Conservation (phyloP, 305 asterid species). For the Withania somnifera region DNA sequence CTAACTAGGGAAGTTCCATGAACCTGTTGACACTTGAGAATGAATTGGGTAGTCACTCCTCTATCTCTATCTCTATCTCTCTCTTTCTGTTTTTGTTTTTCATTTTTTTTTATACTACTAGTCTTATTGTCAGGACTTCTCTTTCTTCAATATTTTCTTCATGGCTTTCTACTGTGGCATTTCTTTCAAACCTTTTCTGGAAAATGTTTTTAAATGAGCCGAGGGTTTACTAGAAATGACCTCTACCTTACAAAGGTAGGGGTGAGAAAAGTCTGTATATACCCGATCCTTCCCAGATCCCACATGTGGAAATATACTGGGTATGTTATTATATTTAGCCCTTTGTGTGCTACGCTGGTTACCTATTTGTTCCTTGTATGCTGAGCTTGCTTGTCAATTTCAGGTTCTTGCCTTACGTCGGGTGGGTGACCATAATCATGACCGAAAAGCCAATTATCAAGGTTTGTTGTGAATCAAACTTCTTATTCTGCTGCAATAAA, state of each 20-base stretch:
- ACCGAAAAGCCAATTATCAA: conserved; percentile 96
- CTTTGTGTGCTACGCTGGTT: neutral
- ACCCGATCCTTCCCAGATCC: neutral
- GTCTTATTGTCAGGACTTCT: neutral
- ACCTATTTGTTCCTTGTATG: neutral
- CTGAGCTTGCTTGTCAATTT: neutral
- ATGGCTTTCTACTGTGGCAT: too few species aligned
- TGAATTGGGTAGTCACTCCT: neutral
- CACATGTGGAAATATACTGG: neutral
- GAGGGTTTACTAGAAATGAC: neutral
- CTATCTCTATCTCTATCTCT: neutral
- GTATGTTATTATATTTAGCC: neutral
- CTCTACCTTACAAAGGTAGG: neutral
- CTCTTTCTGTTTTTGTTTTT: neutral
- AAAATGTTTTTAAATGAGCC: neutral
- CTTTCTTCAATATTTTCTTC: neutral
- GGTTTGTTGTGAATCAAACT: conserved; percentile 27
- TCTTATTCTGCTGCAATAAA: neutral
- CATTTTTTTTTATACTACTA: neutral
- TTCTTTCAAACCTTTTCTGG: neutral
- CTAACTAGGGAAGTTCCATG: neutral
- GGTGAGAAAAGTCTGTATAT: neutral
- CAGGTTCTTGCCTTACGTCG: conserved; percentile 96
- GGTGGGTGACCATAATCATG: conserved; percentile 99
- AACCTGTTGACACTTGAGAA: neutral